Base-by-base conservation (phyloP, 1,284 basidiomycete species). In the Cryptococcus amylolentus region DNA sequence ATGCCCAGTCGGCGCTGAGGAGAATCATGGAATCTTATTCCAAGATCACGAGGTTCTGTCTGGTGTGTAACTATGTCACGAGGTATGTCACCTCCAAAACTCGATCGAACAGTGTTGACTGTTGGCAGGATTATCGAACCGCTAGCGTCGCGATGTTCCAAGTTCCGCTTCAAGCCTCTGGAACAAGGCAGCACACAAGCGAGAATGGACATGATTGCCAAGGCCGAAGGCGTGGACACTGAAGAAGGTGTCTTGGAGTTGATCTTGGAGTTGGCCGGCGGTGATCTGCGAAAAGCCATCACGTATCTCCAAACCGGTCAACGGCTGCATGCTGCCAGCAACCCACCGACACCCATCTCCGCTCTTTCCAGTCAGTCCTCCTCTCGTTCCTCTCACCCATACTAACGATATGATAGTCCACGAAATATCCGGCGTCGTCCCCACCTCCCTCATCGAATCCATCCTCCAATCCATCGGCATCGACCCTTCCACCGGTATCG, bases 61-160 rank as follows among this genome's bases (percentile, higher is more conserved):
- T 99, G 20, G 91, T 98, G 5, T 99, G 96, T 81, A 99, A 99
- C 81, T 99, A 98, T 76, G 96, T 99, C 28, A 98, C 96, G 2
- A 84, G 95, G 92, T 93, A 49, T 60, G 84, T 69, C 45, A 45
- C 31, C 18, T 8, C 42, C 45, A 31, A 31, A 12, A 53, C 14
- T 46, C 40, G 18, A 43, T 9, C 14, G 12, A 18, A 41, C 38
- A 18, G 7, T 40, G 49, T 49, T 55, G 41, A 55, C 23, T 26
- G 28, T 13, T 12, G 26, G n/a, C 66, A 97, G 95, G 69, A 98
- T 99, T 65, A 99, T 99, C 58, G 96, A 98, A 72, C 96, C 96
- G 0, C 84, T 99, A 26, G 92, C 96, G 16, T 98, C 95, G n/a
- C 86, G 96, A 53, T 99, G 96, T 78, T 96, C 92, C 58, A 99